Conservation (phyloP, 257 asterid genomes). For the Sherardia arvensis region DNA sequence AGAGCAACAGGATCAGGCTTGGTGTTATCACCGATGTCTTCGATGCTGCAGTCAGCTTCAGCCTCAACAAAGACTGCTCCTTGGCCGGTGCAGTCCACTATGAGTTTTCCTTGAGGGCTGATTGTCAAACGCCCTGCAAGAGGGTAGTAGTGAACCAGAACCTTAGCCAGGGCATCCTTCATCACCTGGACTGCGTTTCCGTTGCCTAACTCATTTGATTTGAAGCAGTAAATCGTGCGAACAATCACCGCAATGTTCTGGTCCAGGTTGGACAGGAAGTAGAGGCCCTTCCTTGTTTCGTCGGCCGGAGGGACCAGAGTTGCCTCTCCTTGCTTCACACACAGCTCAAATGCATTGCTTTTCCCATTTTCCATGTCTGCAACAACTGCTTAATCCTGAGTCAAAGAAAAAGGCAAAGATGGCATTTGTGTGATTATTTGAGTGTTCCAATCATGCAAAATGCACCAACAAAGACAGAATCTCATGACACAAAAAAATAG, state of each 20-base stretch:
- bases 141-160: slow-evolving; percentile 64
- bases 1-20: slow-evolving; percentile 77
- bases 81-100: slow-evolving; percentile 65
- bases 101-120: slow-evolving; percentile 62
- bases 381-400: slow-evolving; percentile 8
- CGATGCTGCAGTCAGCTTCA: slow-evolving; percentile 51
- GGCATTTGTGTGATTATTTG: neutral
- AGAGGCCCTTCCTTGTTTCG: slow-evolving; percentile 44
- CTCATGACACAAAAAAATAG: neutral
- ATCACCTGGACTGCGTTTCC: slow-evolving; percentile 41
- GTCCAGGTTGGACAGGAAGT: slow-evolving; percentile 71
- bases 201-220: slow-evolving; percentile 46
- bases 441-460: slow-evolving; percentile 12
- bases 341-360: slow-evolving; percentile 26
- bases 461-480: slow-evolving; percentile 3
- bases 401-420: slow-evolving; percentile 1
- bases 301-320: slow-evolving; percentile 52
- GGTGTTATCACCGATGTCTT: slow-evolving; percentile 56
- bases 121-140: slow-evolving; percentile 62
- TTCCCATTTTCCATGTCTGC: slow-evolving; percentile 44
- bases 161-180: slow-evolving; percentile 58
- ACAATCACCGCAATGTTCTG: slow-evolving; percentile 81
- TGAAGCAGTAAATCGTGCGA: slow-evolving; percentile 71
- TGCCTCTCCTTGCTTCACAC: slow-evolving; percentile 48
- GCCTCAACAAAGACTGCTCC: slow-evolving; percentile 92